Conservation (phyloP, 768 basidiomycete genomes). For the Lentinus brumalis region DNA sequence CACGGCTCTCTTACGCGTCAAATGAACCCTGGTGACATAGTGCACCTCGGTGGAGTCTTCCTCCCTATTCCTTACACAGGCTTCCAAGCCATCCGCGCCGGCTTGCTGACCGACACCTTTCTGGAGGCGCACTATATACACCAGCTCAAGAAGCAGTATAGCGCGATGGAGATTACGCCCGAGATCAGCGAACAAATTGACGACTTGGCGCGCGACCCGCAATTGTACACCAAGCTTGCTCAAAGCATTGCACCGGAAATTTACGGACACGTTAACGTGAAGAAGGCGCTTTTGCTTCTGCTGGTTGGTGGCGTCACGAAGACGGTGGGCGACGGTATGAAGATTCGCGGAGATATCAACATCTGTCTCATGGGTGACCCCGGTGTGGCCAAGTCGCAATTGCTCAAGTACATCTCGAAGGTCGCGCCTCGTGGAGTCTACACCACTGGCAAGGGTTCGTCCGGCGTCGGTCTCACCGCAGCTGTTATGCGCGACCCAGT, state of each 20-base stretch:
- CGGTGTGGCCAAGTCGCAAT: conserved; percentile 97
- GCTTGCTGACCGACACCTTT: conserved; percentile 95
- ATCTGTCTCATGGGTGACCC: conserved; percentile 99
- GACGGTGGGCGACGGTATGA: conserved; percentile 95
- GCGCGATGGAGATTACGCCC: conserved; percentile 89
- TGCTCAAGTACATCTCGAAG: conserved; percentile 98
- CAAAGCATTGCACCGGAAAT: conserved; percentile 98
- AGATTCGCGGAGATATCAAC: conserved; percentile 97
- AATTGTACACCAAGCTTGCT: conserved; percentile 86
- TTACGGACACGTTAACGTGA: conserved; percentile 96
- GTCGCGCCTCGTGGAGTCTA: conserved; percentile 97
- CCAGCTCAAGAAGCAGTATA: conserved; percentile 98
- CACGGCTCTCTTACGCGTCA: conserved; percentile 86
- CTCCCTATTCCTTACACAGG: conserved; percentile 98
- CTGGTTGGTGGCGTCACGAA: conserved; percentile 97
- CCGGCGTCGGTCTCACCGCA: conserved; percentile 97
- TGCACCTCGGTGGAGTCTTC: conserved; percentile 95
- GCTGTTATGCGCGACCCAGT: conserved; percentile 99
- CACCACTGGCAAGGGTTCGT: conserved; percentile 98
- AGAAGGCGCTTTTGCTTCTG: conserved; percentile 90
- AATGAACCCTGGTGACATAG: conserved; percentile 95
- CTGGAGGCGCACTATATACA: conserved; percentile 88
- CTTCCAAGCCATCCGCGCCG: conserved; percentile 95
- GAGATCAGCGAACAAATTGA: conserved; percentile 72
- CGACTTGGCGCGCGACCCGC: conserved; percentile 70